Percentiles rank a stretch among this genome's conserved stretches.
Conservation (phyloP, 2,329 filamentous ascomycete genomes). For the Colletotrichum acutatum region DNA sequence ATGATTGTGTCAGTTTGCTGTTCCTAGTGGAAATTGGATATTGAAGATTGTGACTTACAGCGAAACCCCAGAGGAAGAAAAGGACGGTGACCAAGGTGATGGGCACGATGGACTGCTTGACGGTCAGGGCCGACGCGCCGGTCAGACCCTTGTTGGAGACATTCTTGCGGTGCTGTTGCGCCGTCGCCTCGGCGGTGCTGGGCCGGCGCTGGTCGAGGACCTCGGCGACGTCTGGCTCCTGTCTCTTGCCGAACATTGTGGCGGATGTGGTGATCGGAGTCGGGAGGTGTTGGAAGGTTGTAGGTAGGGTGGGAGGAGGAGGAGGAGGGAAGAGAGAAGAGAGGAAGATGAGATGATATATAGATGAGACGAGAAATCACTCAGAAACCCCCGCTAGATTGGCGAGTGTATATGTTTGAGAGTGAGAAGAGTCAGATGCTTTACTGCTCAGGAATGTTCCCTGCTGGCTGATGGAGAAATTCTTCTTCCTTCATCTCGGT, state of each 20-base stretch:
- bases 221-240: constrained; percentile 37
- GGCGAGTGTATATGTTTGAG: neutral
- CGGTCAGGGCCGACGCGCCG: constrained; percentile 58
- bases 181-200: constrained; percentile 35
- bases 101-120: constrained; percentile 74
- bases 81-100: constrained; percentile 66
- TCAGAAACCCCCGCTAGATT: neutral
- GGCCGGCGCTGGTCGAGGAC: constrained; percentile 37
- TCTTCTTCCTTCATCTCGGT: neutral
- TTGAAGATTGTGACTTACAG: constrained; percentile 34
- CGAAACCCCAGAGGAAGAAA: constrained; percentile 64
- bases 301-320: neutral
- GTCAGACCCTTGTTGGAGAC: constrained; percentile 39
- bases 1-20: neutral
- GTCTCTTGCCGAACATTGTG: constrained; percentile 39
- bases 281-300: neutral
- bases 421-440: neutral
- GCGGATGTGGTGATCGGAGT: neutral
- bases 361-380: neutral
- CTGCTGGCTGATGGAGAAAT: constrained; percentile 8
- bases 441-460: constrained; percentile 2
- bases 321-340: neutral
- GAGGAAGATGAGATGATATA: neutral
- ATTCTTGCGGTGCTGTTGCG: constrained; percentile 33
- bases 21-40: neutral